These are phyloP conservation scores for Penicillium cataractarum DNA, from an alignment of 495 filamentous ascomycete species.

Conservation along the genomic window DNA sequence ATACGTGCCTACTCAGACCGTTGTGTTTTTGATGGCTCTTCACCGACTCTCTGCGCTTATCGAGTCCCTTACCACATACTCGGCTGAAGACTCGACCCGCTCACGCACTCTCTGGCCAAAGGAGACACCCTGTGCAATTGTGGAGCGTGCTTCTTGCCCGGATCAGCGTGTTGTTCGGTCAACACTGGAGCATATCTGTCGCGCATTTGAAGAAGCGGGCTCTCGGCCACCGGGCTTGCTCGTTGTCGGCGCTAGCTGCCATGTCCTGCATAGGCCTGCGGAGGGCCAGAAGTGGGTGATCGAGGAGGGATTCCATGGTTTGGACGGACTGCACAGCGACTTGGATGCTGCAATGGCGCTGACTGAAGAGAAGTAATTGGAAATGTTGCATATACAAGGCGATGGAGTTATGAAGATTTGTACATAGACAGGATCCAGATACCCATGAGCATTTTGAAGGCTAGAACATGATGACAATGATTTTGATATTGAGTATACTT, in stretches of 20 bases:
- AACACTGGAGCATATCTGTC: slow-evolving; percentile 74
- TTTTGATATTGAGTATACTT: background rate
- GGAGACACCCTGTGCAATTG: slow-evolving; percentile 82
- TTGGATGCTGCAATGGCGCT: slow-evolving; percentile 19
- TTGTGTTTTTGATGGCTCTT: slow-evolving; percentile 95
- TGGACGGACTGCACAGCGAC: slow-evolving; percentile 50
- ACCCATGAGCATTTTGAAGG: slow-evolving; percentile 18
- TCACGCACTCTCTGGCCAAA: slow-evolving; percentile 48
- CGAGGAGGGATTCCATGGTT: slow-evolving; percentile 82
- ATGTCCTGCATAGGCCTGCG: slow-evolving; percentile 63
- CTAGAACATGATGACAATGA: background rate
- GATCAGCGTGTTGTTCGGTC: slow-evolving; percentile 93
- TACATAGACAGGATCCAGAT: slow-evolving; percentile 34
- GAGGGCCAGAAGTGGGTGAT: slow-evolving; percentile 74
- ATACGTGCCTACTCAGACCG: slow-evolving; percentile 75
- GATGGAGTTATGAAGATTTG: slow-evolving; percentile 20
- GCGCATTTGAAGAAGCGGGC: slow-evolving; percentile 87
- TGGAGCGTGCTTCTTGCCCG: slow-evolving; percentile 91
- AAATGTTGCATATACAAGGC: slow-evolving; percentile 11
- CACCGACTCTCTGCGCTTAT: slow-evolving; percentile 80
- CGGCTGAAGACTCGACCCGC: slow-evolving; percentile 24
- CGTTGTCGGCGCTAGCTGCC: slow-evolving; percentile 85
- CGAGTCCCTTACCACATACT: slow-evolving; percentile 56
- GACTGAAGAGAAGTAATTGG: slow-evolving; percentile 16
- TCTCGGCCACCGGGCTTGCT: slow-evolving; percentile 87